These are phyloP conservation scores for Rhipidocladum racemiflorum DNA, from an alignment of 176 grass and related monocot species.

Conservation along the genomic window DNA sequence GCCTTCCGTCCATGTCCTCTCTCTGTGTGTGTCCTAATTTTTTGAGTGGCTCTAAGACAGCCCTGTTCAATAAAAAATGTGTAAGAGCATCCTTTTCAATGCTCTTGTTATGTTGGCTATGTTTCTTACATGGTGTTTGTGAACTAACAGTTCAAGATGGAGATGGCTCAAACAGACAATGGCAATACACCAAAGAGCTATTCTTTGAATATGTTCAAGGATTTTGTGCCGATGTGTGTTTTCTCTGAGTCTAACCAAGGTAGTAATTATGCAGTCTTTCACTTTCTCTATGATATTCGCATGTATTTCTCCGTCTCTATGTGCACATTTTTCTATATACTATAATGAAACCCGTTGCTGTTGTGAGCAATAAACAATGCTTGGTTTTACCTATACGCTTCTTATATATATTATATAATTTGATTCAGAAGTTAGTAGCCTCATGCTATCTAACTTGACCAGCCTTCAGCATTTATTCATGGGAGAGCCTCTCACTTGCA, in stretches of 20 bases:
- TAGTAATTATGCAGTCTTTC: not conserved
- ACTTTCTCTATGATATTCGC: not conserved
- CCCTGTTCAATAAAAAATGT: not conserved
- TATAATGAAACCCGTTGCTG: not conserved
- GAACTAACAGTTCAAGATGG: slow-evolving; percentile 91
- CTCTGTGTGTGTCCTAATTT: not conserved
- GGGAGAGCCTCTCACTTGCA: not conserved
- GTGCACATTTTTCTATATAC: not conserved
- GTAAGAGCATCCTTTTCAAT: not conserved
- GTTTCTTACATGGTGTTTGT: slow-evolving; percentile 32
- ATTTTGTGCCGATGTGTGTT: slow-evolving; percentile 91
- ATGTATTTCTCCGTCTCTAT: not conserved
- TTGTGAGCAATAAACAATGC: not conserved
- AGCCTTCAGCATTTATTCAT: not conserved
- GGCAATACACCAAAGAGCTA: slow-evolving; percentile 89
- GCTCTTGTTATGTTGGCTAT: not conserved
- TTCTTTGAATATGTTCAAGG: slow-evolving; percentile 93
- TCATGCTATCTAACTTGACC: not conserved
- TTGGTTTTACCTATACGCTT: not conserved
- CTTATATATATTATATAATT: not conserved
- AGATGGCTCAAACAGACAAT: slow-evolving; percentile 65
- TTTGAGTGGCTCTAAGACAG: not conserved
- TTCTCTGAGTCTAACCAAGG: slow-evolving; percentile 85
- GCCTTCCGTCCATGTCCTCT: not conserved
- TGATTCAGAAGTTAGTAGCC: not conserved